These are phyloP conservation scores for Colletotrichum plurivorum DNA, from an alignment of 2,329 filamentous ascomycete genomes.

Conservation along the genomic window DNA sequence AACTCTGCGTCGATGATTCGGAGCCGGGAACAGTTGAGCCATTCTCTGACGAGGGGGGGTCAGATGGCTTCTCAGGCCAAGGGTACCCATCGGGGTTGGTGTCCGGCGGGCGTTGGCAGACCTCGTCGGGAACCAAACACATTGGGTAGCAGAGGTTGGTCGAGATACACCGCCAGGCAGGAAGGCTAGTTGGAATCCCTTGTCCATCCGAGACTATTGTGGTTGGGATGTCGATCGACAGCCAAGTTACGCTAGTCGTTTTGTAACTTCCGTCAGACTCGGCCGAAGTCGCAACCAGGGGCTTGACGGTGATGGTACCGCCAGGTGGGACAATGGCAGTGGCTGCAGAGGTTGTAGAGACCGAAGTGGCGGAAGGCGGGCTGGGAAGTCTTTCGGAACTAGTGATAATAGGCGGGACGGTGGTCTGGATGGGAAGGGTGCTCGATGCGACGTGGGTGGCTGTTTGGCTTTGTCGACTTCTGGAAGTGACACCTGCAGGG, in stretches of 20 bases:
- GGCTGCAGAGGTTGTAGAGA: neutral
- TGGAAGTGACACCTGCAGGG: too few relatives aligned
- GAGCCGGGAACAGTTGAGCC: neutral
- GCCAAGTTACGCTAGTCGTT: conserved; percentile 32
- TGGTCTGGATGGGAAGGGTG: conserved; percentile 20
- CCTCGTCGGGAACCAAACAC: conserved; percentile 23
- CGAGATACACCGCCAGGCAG: conserved; percentile 33
- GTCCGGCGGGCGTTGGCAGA: neutral
- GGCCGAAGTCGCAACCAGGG: conserved; percentile 15
- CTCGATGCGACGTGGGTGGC: conserved; percentile 23
- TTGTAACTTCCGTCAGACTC: conserved; percentile 12
- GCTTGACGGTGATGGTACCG: conserved; percentile 20
- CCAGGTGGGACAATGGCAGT: conserved; percentile 1
- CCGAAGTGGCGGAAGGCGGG: neutral
- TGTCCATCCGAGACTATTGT: neutral
- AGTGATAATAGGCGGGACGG: neutral
- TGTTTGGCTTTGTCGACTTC: too few relatives aligned
- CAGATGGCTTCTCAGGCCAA: conserved; percentile 12
- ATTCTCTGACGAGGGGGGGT: neutral
- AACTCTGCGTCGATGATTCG: neutral
- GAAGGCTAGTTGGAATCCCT: neutral
- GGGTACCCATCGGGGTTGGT: conserved; percentile 15
- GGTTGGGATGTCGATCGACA: conserved; percentile 26
- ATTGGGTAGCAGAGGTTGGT: conserved; percentile 12
- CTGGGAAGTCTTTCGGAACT: neutral